Conservation (phyloP, 345 rosid species). For the Eucalyptus sp. region DNA sequence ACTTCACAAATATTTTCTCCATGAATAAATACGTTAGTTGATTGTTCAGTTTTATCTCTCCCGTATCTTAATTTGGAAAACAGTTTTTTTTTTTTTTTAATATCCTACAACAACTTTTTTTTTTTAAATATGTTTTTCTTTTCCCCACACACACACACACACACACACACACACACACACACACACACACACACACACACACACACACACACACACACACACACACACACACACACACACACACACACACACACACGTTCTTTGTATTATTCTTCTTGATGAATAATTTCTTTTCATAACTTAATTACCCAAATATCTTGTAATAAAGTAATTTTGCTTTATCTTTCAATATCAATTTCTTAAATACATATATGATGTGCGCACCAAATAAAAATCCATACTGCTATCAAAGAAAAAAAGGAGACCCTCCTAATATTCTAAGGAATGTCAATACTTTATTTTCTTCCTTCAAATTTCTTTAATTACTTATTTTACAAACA, state of each 20-base stretch:
- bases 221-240: too few relatives aligned
- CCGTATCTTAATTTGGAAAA: background rate
- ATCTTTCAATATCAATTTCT: background rate
- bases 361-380: background rate
- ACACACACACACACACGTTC: fast-evolving
- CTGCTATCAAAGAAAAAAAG: background rate
- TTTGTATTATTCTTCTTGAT: background rate
- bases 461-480: background rate
- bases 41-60: background rate
- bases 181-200: fast-evolving
- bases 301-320: background rate
- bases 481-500: background rate
- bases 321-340: background rate
- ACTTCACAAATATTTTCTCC: background rate
- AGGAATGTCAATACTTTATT: background rate
- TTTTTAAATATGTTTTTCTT: too few relatives aligned
- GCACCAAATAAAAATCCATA: background rate
- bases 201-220: too few relatives aligned
- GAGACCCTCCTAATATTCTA: background rate
- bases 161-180: fast-evolving
- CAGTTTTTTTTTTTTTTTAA: too few relatives aligned
- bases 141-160: background rate
- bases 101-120: background rate
- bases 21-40: background rate
- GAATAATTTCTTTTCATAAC: background rate